These are phyloP conservation scores for Litsea cubeba DNA, from an alignment of 164 flowering plant genomes.

Conservation along the genomic window DNA sequence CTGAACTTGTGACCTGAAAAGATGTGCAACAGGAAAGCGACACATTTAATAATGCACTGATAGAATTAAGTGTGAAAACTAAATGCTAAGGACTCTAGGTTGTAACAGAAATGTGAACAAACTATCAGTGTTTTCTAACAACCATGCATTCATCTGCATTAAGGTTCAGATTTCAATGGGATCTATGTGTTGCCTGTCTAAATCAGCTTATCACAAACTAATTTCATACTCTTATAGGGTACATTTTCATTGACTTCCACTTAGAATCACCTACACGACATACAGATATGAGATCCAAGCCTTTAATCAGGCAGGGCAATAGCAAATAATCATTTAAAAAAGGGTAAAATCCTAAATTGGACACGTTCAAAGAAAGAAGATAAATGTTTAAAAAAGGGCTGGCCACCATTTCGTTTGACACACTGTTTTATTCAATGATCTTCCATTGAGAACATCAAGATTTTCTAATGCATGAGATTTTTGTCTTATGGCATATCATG, in stretches of 20 bases:
- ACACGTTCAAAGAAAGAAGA: neutral
- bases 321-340: too few relatives aligned
- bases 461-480: neutral
- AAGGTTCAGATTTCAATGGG: neutral
- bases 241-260: neutral
- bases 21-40: neutral
- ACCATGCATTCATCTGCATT: neutral
- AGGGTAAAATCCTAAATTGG: neutral
- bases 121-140: neutral
- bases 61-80: neutral
- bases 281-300: neutral
- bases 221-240: neutral
- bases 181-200: neutral
- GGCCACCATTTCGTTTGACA: neutral
- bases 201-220: too few relatives aligned
- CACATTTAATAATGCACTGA: neutral
- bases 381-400: neutral
- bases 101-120: neutral
- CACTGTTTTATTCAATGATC: neutral
- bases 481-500: neutral
- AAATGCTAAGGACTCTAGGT: neutral
- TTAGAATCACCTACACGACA: neutral
- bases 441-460: neutral
- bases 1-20: constrained; percentile 53
- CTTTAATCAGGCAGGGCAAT: neutral